Evolutionary conservation across 1,284 basidiomycete species (phyloP).

Genomic region (Rhodotorula sp.): DNA sequence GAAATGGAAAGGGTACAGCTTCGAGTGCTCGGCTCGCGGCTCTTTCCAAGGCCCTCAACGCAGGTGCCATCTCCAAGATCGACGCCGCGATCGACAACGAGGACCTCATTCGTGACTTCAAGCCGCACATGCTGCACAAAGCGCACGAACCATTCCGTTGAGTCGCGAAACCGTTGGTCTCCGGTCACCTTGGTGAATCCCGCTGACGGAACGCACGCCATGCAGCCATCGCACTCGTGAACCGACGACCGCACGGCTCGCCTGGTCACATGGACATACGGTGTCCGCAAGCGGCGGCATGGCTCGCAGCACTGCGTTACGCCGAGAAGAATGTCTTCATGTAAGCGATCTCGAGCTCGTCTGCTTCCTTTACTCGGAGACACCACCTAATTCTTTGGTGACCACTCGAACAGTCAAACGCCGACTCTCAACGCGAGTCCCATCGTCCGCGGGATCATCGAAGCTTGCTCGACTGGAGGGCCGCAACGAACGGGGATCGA

Average conservation of each 20-base stretch:
- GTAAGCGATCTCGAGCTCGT: constrained; percentile 45
- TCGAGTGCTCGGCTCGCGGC: constrained; percentile 36
- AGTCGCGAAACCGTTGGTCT: background rate
- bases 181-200: constrained; percentile 19
- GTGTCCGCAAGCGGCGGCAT: constrained; percentile 71
- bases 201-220: constrained; percentile 36
- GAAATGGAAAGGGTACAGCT: constrained; percentile 21
- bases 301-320: constrained; percentile 68
- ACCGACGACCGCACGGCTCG: constrained; percentile 65
- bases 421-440: constrained; percentile 73
- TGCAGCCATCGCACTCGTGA: constrained; percentile 67
- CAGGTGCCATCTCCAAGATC: constrained; percentile 53
- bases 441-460: constrained; percentile 63
- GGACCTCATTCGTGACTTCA: constrained; percentile 54
- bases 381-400: no score
- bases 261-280: constrained; percentile 59
- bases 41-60: constrained; percentile 46
- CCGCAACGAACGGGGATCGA: constrained; percentile 55
- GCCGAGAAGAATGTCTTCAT: constrained; percentile 70
- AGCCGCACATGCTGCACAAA: constrained; percentile 60
- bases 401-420: constrained; percentile 56
- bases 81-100: constrained; percentile 55
- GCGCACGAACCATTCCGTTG: constrained; percentile 53
- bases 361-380: constrained; percentile 1
- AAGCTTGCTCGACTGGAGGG: constrained; percentile 59